Percentiles rank a stretch among this genome's conserved stretches.
Conservation (phyloP, 108 stramenopile genomes). For the Cyclotella baltica region DNA sequence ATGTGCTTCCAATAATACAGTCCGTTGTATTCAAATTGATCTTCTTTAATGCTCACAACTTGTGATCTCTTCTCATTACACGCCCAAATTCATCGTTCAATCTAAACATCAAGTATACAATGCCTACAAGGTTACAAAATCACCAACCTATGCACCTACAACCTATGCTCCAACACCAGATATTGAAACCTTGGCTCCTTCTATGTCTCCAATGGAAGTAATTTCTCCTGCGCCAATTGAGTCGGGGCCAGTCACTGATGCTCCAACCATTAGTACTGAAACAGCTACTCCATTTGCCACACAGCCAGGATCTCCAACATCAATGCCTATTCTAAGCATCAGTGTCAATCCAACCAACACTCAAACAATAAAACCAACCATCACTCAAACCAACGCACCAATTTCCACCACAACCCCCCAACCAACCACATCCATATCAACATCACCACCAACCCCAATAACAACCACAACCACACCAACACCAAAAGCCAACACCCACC, state of each 20-base stretch:
- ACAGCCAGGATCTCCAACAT: neutral
- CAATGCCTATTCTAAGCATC: constrained; percentile 1
- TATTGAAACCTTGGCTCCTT: neutral
- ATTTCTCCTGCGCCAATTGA: neutral
- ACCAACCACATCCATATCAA: neutral
- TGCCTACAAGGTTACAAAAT: constrained; percentile 4
- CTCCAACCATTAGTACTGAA: neutral
- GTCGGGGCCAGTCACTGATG: neutral
- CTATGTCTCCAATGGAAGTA: neutral
- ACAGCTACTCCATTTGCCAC: neutral
- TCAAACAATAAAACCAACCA: neutral
- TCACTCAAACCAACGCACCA: neutral
- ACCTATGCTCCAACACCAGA: constrained; percentile 1
- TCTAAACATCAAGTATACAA: constrained; percentile 6
- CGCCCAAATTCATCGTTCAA: too few relatives aligned
- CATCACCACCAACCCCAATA: neutral
- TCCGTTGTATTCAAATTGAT: neutral
- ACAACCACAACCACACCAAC: neutral
- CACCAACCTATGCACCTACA: constrained; percentile 11
- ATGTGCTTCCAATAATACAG: neutral
- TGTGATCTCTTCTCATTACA: neutral
- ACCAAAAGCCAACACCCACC: neutral
- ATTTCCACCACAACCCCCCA: neutral
- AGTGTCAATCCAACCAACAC: neutral
- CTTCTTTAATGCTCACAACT: neutral